phyloP scores from a whole-genome alignment of 768 basidiomycete species.

The Lentinus tigrinus region DNA sequence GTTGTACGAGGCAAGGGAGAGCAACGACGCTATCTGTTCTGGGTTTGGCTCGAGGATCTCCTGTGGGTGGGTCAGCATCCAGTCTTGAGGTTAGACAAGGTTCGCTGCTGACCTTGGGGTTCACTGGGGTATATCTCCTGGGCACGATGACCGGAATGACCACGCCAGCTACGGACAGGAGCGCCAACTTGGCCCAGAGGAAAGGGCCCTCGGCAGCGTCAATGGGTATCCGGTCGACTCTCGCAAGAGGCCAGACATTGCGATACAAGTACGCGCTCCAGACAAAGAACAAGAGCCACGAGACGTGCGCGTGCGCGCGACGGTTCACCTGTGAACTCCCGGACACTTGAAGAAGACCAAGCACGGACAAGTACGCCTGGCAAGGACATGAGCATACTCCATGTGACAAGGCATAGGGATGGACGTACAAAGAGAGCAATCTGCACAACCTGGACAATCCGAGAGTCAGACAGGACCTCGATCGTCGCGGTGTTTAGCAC shows the following conservation, averaged over 20 bases:
- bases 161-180: constrained; percentile 34
- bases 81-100: background rate
- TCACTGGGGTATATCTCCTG: constrained; percentile 38
- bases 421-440: constrained; percentile 16
- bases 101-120: constrained; percentile 29
- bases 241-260: constrained; percentile 39
- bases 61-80: background rate
- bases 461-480: constrained; percentile 29
- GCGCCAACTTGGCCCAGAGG: constrained; percentile 37
- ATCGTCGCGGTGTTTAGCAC: background rate
- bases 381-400: background rate
- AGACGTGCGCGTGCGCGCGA: constrained; percentile 31
- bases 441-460: constrained; percentile 31
- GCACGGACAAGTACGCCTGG: constrained; percentile 35
- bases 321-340: constrained; percentile 23
- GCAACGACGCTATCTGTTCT: constrained; percentile 44
- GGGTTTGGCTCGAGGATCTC: constrained; percentile 29
- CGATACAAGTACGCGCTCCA: constrained; percentile 38
- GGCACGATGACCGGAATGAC: constrained; percentile 40
- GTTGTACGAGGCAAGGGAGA: constrained; percentile 39
- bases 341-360: constrained; percentile 30
- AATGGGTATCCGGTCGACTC: constrained; percentile 31
- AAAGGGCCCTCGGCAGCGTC: constrained; percentile 33
- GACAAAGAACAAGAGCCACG: constrained; percentile 31
- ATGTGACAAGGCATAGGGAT: background rate